Base-by-base conservation (phyloP, 2,329 filamentous ascomycete species). In the Penicillium fuscoglaucum region DNA sequence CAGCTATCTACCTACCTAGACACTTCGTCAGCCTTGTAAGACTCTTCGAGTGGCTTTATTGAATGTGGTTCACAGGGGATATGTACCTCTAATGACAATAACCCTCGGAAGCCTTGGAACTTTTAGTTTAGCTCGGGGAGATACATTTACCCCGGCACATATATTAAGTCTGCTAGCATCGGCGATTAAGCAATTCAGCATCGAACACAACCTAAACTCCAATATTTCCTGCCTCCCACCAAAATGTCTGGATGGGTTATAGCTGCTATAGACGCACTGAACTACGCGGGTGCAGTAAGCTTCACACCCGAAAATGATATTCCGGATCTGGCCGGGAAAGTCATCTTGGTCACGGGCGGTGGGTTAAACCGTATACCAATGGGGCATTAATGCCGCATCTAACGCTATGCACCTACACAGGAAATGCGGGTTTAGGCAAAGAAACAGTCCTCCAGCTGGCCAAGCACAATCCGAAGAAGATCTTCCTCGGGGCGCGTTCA, bases 361-460 rank as follows among this genome's bases (percentile, higher is more conserved):
- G 57, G n/a, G 59, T 50, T 28, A 31, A 33, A 44, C 41, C 45
- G 28, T 29, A 29, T n/a, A 65, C 59, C 57, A 45, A 80, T 76
- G 57, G 67, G 68, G 17, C 1, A 24, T 50, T 58, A 33, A 60
- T 29, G 1, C 33, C 12, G 29, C 47, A 21, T 31, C 52, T 48
- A 35, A 52, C 19, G 1, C 4, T 9, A 28, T 45, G 2, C 10
- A 13, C 1, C 3, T 12, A 9, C 13, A 15, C 33, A 74, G 71
- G 71, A 58, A 83, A 80, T 55, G 69, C 74, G n/a, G 82, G 82
- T 0, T 74, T 84, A 0, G 82, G 82, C 26, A 75, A 72, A 56
- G 72, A 75, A 55, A 75, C 75, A 5, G 68, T 80, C 40, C 63
- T 75, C 13, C 72, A 74, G 4, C 70, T 81, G 8, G 74, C 77